Base-by-base conservation (phyloP, 208 protist genomes). In the Acanthamoeba quina region DNA sequence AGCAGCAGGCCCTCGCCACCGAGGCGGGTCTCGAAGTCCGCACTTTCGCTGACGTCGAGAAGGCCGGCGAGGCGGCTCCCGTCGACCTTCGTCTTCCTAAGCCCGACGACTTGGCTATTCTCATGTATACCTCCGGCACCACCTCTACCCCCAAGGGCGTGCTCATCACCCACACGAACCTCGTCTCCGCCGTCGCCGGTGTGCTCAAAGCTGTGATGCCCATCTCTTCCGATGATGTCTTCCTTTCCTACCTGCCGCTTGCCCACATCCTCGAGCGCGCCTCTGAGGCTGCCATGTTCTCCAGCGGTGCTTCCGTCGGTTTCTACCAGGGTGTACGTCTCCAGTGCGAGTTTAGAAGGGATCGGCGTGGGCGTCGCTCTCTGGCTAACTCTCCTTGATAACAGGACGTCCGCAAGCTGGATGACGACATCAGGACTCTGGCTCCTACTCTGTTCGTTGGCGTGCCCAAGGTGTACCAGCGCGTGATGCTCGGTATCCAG, bases 231-330 rank as follows among this genome's bases (percentile, higher is more conserved):
- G 52, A 60, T 6, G 95, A 97, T 41, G 91, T 97, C 5, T 96
- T 98, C 88, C 54, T 98, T 41, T 97, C 95, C 9, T 98, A 97
- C 90, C 92, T 98, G 26, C 98, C 98, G 52, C 90, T 98, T 17
- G 97, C 98, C 17, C 98, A 98, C 94, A 94, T 97, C 44, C 98
- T 98, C 80, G 98, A 98, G 92, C 66, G 95, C 11, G 64, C 95
- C n/a, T 37, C 49, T 41, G 72, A 56, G 26, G 41, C 83, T 52
- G 64, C 49, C 62, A 82, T 95, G 68, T 47, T 95, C 83, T 86
- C 29, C 44, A 60, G 44, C n/a, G 96, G 96, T 62, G 95, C 83
- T 24, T 24, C 82, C n/a, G 94, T 98, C 72, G 97, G 97, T 41
- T 98, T 98, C 94, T 98, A 92, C 90, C 92, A 85, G 47, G 95